Evolutionary conservation across 2,329 filamentous ascomycete species (phyloP).

Genomic region (Didymella glomerata): DNA sequence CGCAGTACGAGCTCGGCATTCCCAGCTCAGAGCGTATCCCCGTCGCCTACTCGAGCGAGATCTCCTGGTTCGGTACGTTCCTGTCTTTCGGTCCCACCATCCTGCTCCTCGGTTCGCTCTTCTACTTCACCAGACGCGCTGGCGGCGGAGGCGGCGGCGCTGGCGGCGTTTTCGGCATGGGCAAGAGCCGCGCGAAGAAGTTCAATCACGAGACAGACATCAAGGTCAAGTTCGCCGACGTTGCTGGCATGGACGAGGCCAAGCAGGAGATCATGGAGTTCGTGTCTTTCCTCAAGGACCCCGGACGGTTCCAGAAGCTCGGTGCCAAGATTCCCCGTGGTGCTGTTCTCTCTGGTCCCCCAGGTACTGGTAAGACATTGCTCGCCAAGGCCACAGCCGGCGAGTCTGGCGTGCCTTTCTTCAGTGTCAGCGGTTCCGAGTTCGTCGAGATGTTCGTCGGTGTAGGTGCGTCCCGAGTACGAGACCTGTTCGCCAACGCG

Average conservation of each 20-base stretch:
- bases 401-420: constrained; percentile 96
- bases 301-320: constrained; percentile 88
- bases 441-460: constrained; percentile 99
- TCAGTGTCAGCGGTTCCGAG: constrained; percentile 96
- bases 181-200: constrained; percentile 92
- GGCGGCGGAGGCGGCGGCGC: constrained; percentile 68
- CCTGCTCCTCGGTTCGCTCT: constrained; percentile 81
- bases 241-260: constrained; percentile 97
- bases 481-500: constrained; percentile 92
- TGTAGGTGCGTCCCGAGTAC: constrained; percentile 93
- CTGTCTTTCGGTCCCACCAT: constrained; percentile 87
- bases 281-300: constrained; percentile 94
- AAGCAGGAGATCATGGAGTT: constrained; percentile 99
- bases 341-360: constrained; percentile 95
- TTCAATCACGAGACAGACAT: constrained; percentile 98
- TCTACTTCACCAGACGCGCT: constrained; percentile 81
- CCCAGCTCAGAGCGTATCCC: constrained; percentile 89
- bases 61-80: constrained; percentile 74
- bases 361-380: constrained; percentile 97
- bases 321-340: constrained; percentile 98
- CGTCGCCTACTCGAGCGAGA: constrained; percentile 83
- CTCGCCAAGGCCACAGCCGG: constrained; percentile 97
- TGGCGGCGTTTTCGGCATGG: constrained; percentile 92
- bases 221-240: constrained; percentile 96
- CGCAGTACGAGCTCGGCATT: constrained; percentile 86